Evolutionary conservation across 2,329 filamentous ascomycete genomes (phyloP), one percentile per base, ranked within the genome.

Genomic region (Cercospora sesami): DNA sequence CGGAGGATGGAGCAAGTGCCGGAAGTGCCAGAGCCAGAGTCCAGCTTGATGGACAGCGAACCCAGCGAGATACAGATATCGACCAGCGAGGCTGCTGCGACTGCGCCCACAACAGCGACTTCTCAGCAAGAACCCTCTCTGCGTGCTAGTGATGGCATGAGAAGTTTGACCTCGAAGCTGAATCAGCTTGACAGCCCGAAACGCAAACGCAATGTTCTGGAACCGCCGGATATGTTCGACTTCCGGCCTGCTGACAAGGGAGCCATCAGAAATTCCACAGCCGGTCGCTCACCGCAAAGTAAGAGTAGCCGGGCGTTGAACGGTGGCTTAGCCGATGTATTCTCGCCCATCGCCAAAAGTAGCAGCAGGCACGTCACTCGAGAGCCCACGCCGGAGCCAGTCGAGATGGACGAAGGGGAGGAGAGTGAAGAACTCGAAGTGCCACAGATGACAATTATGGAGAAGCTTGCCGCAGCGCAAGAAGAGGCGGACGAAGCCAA

Each of bases 401-500:
- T 63, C 14, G 57, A 28, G 5, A 68, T 72, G 28, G 71, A 68
- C 75, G 75, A 77, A 30, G 72, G 81, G 71, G 64, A 78, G 75
- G 45, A 82, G 78, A 73, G 69, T 71, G 73, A 73, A 57, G 68
- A 75, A 31, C 68, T 71, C 26, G 69, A 72, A 42, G 66, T 74
- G 5, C 72, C 68, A 8, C 70, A 69, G 39, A 73, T 83, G 65
- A 83, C 80, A 3, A 78, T 84, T 61, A 78, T 81, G 66, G 81
- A 84, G 66, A 84, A 84, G 73, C 78, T 84, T 63, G 79, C 77
- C 61, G 79, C 78, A 57, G 81, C 79, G 7, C 79, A 81, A 68
- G 75, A 75, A 67, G 80, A 83, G 71, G 82, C 82, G 45, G 81
- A 82, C 73, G 78, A 79, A 69, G 81, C 80, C 65, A 79, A 79